These are phyloP conservation scores for Erucastrum elatum DNA, from an alignment of 345 rosid species.

Conservation along the genomic window DNA sequence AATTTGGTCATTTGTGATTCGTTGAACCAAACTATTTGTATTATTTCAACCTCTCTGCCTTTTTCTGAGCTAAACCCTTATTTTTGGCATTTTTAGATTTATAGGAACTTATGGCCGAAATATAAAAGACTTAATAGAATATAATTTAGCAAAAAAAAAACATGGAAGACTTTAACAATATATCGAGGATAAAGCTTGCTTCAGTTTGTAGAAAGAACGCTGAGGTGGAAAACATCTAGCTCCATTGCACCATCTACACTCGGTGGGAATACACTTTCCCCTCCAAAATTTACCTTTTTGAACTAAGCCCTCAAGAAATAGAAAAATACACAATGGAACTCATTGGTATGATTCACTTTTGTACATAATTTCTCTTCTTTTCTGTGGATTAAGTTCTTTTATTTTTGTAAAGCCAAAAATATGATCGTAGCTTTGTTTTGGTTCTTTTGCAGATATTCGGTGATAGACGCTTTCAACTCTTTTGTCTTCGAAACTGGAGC, in stretches of 20 bases:
- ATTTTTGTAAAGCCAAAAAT: too few relatives aligned
- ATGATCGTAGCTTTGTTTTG: neutral
- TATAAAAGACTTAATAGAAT: too few relatives aligned
- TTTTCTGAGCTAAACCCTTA: too few relatives aligned
- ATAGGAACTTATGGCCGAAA: too few relatives aligned
- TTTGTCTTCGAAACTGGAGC: constrained; percentile 36
- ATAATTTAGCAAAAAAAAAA: too few relatives aligned
- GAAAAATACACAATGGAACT: neutral
- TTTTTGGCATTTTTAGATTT: too few relatives aligned
- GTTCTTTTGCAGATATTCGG: constrained; percentile 3
- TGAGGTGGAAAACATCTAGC: neutral
- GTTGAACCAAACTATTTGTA: too few relatives aligned
- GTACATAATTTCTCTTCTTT: neutral
- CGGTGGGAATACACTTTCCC: neutral
- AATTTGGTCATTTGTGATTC: too few relatives aligned
- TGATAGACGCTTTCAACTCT: constrained; percentile 30
- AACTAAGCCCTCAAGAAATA: neutral
- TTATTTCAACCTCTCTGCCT: too few relatives aligned
- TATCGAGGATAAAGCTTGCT: neutral
- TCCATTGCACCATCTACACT: neutral
- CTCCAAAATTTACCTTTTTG: neutral
- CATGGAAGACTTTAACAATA: neutral
- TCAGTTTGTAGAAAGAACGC: neutral
- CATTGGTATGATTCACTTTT: neutral
- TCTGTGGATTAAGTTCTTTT: neutral